Base-by-base conservation (phyloP, 352 stramenopile genomes). In the Phytophthora sojae region DNA sequence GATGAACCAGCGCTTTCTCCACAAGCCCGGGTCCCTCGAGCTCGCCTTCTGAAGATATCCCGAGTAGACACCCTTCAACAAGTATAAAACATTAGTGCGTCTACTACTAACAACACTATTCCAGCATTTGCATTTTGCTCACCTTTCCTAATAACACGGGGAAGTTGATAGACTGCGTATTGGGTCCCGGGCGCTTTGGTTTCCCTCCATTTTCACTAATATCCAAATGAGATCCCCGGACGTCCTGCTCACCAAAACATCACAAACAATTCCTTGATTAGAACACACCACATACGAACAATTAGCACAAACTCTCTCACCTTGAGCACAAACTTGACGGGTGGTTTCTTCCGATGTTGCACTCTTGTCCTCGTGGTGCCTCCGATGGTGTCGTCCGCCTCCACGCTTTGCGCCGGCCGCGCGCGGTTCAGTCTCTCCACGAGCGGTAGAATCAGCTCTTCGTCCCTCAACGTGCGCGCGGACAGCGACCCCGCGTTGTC, bases 1-100 rank as follows among this genome's bases (percentile, higher is more conserved):
- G 60, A 96, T 88, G 72, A 96, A 96, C 89, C 89, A 96, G 14
- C 89, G 86, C 69, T 90, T 91, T 42, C 87, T 83, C 89, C 89
- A 96, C 23, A 96, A 74, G 47, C 88, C 94, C 3, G 84, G 62
- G 51, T 95, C 81, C 37, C 89, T 93, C 29, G 92, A 76, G 53
- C 89, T 96, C 15, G 83, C 86, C 61, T 96, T 96, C 61, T 96
- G 88, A 52, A 96, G 71, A 47, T 93, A 93, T 0, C 89, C 89
- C 11, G 81, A 93, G 42, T 89, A 87, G 15, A 93, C 77, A 32
- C 89, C 89, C 85, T 94, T 32, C 1, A 39, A 9, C 12, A 44
- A 57, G 29, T 32, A 44, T 3, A 14, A 12, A 14, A n/a, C 3
- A 15, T 76, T 26, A 69, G 29, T 42, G 2, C 17, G 19, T 5